Percentiles rank a stretch among this genome's conserved stretches.
Conservation (phyloP, 805 yeast species). For the Metschnikowia reukaufii region DNA sequence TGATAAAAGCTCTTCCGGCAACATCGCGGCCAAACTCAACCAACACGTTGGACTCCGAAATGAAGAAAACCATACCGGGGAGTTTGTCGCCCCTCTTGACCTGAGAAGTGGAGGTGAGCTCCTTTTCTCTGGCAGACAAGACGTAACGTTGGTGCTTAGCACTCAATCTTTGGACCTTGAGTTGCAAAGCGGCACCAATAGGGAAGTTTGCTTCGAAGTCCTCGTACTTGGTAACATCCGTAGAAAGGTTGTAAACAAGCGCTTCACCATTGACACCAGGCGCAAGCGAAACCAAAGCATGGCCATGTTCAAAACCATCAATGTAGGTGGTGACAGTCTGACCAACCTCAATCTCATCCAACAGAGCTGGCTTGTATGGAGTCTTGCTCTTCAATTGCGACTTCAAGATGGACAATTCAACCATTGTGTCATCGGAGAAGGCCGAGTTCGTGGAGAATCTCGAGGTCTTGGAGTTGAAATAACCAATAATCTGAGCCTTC, state of each 20-base stretch:
- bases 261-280: slow-evolving; percentile 69
- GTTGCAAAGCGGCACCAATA: slow-evolving; percentile 67
- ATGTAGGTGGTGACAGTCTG: slow-evolving; percentile 58
- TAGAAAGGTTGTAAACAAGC: slow-evolving; percentile 61
- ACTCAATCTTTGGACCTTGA: slow-evolving; percentile 55
- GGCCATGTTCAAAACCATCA: slow-evolving; percentile 60
- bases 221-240: slow-evolving; percentile 48
- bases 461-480: slow-evolving; percentile 68
- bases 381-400: slow-evolving; percentile 30
- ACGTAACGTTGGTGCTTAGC: slow-evolving; percentile 49
- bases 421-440: slow-evolving; percentile 47
- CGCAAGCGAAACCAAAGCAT: slow-evolving; percentile 66
- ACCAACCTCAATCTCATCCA: slow-evolving; percentile 44
- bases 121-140: slow-evolving; percentile 50
- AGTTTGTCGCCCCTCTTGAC: slow-evolving; percentile 42
- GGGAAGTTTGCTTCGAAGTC: slow-evolving; percentile 61
- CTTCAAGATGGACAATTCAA: slow-evolving; percentile 63
- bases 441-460: slow-evolving; percentile 58
- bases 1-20: slow-evolving; percentile 63
- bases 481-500: slow-evolving; percentile 71
- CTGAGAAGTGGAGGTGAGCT: slow-evolving; percentile 45
- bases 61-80: slow-evolving; percentile 63
- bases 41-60: slow-evolving; percentile 58
- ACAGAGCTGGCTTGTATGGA: slow-evolving; percentile 15
- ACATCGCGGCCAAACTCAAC: slow-evolving; percentile 67